Conservation (phyloP, 352 stramenopile species). For the Globisporangium paddicum region DNA sequence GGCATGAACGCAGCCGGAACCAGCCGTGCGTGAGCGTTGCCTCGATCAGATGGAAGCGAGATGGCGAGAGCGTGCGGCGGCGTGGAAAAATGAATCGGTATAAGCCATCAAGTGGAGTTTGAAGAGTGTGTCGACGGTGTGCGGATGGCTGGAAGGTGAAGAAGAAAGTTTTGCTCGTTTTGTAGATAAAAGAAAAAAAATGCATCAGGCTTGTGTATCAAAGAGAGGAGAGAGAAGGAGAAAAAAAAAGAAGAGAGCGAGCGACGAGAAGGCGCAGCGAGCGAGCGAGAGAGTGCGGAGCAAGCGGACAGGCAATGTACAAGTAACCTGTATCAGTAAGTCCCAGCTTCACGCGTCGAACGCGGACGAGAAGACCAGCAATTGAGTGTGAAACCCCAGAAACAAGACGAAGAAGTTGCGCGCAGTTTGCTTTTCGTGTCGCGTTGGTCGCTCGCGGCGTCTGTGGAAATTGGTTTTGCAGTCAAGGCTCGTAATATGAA, state of each 20-base stretch:
- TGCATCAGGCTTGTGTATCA: constrained; percentile 50
- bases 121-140: constrained; percentile 17
- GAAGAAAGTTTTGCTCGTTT: constrained; percentile 52
- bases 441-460: background rate
- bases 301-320: constrained; percentile 26
- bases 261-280: constrained; percentile 14
- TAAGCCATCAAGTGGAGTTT: constrained; percentile 10
- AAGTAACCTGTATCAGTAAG: constrained; percentile 76
- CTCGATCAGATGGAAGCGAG: background rate
- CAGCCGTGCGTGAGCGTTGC: constrained; percentile 32
- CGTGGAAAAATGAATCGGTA: constrained; percentile 14
- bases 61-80: constrained; percentile 3
- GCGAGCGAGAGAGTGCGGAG: constrained; percentile 21
- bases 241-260: constrained; percentile 18
- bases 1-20: constrained; percentile 33
- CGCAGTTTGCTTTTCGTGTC: background rate
- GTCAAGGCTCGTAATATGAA: constrained; percentile 4
- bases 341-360: constrained; percentile 19
- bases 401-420: background rate
- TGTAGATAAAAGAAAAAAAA: constrained; percentile 62
- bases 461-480: background rate
- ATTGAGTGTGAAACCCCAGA: constrained; percentile 4
- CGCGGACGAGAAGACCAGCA: constrained; percentile 6
- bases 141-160: no score
- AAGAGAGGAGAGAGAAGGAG: constrained; percentile 41